Evolutionary conservation across 2,329 filamentous ascomycete genomes (phyloP).

Genomic region (Peltaster fructicola): DNA sequence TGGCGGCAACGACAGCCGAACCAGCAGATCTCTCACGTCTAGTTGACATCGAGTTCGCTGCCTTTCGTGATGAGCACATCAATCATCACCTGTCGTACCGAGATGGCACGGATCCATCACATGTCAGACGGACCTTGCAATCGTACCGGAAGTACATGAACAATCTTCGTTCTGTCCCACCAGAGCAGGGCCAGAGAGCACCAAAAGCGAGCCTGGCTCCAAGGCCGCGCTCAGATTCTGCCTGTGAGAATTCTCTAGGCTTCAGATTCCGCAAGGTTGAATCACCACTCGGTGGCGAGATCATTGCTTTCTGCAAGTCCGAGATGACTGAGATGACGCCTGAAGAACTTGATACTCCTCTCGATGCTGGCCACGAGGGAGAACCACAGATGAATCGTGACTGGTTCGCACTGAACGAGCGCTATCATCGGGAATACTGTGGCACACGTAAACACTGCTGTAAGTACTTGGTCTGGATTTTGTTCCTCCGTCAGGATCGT

Average conservation of each 20-base stretch:
- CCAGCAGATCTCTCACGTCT: constrained; percentile 13
- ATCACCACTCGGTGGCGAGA: constrained; percentile 11
- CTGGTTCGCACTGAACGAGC: constrained; percentile 19
- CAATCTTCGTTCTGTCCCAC: constrained; percentile 2
- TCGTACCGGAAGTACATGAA: constrained; percentile 7
- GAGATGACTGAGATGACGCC: constrained; percentile 14
- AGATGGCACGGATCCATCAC: constrained; percentile 12
- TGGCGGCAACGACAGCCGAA: constrained; percentile 9
- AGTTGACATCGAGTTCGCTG: constrained; percentile 27
- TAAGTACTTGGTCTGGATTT: no score
- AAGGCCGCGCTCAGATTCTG: neutral
- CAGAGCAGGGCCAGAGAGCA: no score
- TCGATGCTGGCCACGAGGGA: constrained; percentile 14
- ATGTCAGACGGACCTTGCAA: constrained; percentile 12
- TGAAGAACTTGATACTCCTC: constrained; percentile 12
- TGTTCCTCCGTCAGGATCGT: no score
- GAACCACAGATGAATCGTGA: constrained; percentile 18
- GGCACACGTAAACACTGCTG: constrained; percentile 14
- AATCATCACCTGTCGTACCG: constrained; percentile 18
- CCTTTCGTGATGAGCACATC: constrained; percentile 16
- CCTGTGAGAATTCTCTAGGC: constrained; percentile 1
- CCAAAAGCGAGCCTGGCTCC: neutral
- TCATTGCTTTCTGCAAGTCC: constrained; percentile 17
- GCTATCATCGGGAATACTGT: constrained; percentile 13
- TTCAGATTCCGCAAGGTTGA: constrained; percentile 14